phyloP scores from a whole-genome alignment of 2,329 filamentous ascomycete species.

The Raffaelea ambrosiae region DNA sequence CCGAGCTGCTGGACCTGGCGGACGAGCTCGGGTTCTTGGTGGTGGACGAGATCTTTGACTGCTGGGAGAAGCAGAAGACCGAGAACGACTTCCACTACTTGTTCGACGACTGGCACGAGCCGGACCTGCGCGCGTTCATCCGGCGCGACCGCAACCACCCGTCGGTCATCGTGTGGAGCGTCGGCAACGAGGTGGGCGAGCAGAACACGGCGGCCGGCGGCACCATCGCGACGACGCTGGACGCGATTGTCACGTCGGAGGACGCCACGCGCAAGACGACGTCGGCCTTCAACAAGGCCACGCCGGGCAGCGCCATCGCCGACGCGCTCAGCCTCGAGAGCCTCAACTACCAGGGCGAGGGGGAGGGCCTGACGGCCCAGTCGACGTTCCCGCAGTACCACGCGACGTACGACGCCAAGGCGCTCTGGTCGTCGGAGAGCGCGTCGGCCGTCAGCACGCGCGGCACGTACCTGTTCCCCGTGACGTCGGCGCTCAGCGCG shows the following conservation, averaged over 20 bases:
- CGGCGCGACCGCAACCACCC: slow-evolving; percentile 47
- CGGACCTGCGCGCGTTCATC: slow-evolving; percentile 41
- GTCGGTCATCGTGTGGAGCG: slow-evolving; percentile 42
- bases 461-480: slow-evolving; percentile 44
- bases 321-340: slow-evolving; percentile 36
- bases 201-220: slow-evolving; percentile 27
- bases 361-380: slow-evolving; percentile 20
- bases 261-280: slow-evolving; percentile 38
- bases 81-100: slow-evolving; percentile 41
- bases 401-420: slow-evolving; percentile 33
- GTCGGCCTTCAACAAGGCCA: slow-evolving; percentile 36
- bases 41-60: slow-evolving; percentile 46
- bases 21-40: slow-evolving; percentile 42
- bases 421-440: slow-evolving; percentile 34
- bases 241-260: slow-evolving; percentile 33
- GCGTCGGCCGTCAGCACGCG: slow-evolving; percentile 38
- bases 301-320: slow-evolving; percentile 28
- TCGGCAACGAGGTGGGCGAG: slow-evolving; percentile 46
- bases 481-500: slow-evolving; percentile 23
- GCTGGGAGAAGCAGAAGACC: slow-evolving; percentile 36
- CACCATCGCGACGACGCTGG: slow-evolving; percentile 24
- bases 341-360: slow-evolving; percentile 49
- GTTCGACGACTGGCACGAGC: slow-evolving; percentile 44
- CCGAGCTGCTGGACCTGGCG: slow-evolving; percentile 39
- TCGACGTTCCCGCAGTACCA: slow-evolving; percentile 34